Evolutionary conservation across 2,329 filamentous ascomycete species (phyloP).

Genomic region (Balansia obtecta): DNA sequence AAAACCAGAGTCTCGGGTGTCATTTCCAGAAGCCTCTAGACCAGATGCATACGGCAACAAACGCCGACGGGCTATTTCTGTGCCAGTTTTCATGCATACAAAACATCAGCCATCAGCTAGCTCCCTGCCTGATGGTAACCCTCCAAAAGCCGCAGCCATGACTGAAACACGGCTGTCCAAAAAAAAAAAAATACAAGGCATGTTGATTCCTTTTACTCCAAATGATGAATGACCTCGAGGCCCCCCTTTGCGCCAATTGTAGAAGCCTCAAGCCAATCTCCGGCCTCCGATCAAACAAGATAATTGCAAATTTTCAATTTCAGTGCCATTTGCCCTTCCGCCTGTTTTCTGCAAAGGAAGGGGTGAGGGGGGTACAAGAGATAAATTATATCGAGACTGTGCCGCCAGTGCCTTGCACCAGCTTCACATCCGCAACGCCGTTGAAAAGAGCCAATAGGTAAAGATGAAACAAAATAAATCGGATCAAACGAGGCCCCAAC

Average conservation of each 20-base stretch:
- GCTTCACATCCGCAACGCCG: conserved; percentile 1
- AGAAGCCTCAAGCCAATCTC: conserved; percentile 1
- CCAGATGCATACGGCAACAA: background rate
- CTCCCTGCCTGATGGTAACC: background rate
- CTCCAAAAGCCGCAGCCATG: background rate
- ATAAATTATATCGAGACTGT: background rate
- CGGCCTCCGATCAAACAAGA: background rate
- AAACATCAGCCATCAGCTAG: conserved; percentile 3
- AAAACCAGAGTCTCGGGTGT: background rate
- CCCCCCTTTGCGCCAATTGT: background rate
- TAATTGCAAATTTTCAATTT: background rate
- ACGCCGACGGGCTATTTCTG: background rate
- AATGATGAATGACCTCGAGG: background rate
- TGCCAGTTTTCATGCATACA: conserved; percentile 1
- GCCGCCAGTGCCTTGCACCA: background rate
- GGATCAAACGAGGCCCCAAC: background rate
- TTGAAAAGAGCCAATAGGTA: background rate
- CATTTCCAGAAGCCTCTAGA: conserved; percentile 3
- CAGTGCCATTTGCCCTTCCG: background rate
- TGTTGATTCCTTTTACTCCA: background rate
- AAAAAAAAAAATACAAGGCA: background rate
- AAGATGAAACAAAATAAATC: background rate
- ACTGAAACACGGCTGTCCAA: background rate
- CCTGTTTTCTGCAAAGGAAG: background rate
- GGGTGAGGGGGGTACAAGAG: background rate